These are phyloP conservation scores for Monilinia fructigena DNA, from an alignment of 2,329 filamentous ascomycete species.

Conservation along the genomic window DNA sequence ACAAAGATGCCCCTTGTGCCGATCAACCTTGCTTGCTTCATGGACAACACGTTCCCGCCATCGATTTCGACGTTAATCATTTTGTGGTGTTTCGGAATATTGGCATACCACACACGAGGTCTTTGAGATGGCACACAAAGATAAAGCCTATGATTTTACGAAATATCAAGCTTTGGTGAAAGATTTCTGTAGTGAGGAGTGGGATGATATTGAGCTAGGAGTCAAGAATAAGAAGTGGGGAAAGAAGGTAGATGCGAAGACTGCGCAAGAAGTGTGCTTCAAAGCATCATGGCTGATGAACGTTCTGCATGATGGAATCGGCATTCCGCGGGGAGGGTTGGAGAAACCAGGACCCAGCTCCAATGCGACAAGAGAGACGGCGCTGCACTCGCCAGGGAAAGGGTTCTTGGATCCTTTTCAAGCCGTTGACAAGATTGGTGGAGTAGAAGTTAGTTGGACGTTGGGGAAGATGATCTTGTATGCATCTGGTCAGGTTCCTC, in stretches of 20 bases:
- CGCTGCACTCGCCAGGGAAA: conserved; percentile 67
- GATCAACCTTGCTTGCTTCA: conserved; percentile 86
- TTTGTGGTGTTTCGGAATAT: conserved; percentile 98
- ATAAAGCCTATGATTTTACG: conserved; percentile 82
- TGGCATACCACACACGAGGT: conserved; percentile 98
- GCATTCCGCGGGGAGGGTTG: conserved; percentile 79
- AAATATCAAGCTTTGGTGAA: conserved; percentile 84
- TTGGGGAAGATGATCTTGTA: conserved; percentile 95
- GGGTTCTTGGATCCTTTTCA: conserved; percentile 84
- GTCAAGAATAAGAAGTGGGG: conserved; percentile 68
- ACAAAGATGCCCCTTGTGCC: conserved; percentile 81
- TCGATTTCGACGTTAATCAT: conserved; percentile 96
- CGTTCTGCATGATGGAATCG: conserved; percentile 92
- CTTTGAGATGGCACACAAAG: conserved; percentile 72
- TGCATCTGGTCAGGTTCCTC: conserved; percentile 81
- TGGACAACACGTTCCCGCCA: conserved; percentile 87
- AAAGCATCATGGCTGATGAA: conserved; percentile 98
- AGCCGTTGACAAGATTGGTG: conserved; percentile 87
- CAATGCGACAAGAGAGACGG: conserved; percentile 71
- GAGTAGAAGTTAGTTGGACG: conserved; percentile 94
- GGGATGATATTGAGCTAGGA: conserved; percentile 70
- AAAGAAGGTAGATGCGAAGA: conserved; percentile 69
- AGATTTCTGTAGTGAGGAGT: conserved; percentile 81
- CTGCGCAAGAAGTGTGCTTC: conserved; percentile 87
- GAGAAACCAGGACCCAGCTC: conserved; percentile 58